A percentile compares a stretch with the other conserved stretches of the same genome.
phyloP scores from a whole-genome alignment of 345 rosid species.

The Hibiscus mutabilis region DNA sequence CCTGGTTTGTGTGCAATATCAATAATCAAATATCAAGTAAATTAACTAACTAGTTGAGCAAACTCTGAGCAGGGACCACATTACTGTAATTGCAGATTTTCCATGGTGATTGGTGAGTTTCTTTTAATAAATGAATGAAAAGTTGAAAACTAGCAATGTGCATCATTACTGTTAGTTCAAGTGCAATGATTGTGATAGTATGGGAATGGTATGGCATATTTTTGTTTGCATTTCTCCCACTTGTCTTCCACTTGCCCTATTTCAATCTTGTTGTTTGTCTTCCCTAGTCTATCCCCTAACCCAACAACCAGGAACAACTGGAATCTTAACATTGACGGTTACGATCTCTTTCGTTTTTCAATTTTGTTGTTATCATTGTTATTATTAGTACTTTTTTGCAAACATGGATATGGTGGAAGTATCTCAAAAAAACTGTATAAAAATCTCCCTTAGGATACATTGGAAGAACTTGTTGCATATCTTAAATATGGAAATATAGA shows the following conservation, averaged over 20 bases:
- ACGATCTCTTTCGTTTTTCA: not conserved
- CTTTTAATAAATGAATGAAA: not conserved
- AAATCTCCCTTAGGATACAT: not conserved
- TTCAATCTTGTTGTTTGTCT: not conserved
- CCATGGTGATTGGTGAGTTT: constrained; percentile 2
- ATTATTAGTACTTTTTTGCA: not conserved
- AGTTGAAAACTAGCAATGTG: not conserved
- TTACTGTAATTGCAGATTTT: constrained; percentile 1
- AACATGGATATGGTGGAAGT: not conserved
- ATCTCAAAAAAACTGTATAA: not conserved
- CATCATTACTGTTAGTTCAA: not conserved
- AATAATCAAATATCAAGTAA: not conserved
- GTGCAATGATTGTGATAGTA: not conserved
- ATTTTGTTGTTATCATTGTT: not conserved
- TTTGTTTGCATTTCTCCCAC: not conserved
- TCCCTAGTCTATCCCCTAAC: not conserved
- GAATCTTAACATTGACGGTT: not conserved
- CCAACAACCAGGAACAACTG: not conserved
- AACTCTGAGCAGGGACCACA: not conserved
- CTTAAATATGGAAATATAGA: not conserved
- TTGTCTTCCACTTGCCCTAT: not conserved
- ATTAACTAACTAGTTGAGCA: not conserved
- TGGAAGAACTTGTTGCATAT: not conserved
- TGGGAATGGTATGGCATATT: not conserved
- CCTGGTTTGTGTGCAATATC: not conserved